Evolutionary conservation across 768 basidiomycete genomes (phyloP), one percentile per base, ranked within the genome.

Genomic region (Amylocystis lapponica): DNA sequence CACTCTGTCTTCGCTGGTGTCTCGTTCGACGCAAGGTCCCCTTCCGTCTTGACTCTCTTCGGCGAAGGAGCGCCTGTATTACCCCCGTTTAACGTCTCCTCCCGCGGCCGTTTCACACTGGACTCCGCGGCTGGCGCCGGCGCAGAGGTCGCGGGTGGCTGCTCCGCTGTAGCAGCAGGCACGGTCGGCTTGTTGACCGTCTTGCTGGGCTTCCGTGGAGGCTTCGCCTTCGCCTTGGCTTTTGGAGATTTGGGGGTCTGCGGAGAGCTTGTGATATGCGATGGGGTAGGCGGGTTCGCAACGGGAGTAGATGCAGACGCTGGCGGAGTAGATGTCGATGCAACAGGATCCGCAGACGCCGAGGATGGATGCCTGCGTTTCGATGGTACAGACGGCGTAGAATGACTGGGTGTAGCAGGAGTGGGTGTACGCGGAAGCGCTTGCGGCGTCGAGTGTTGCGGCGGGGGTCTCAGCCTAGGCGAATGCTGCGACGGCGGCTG

Each of bases 191-290:
- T 45, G n/a, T 66, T 53, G 25, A 30, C 44, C 13, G 48, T n/a
- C 13, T 52, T 42, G 2, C 23, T 12, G 10, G n/a, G 39, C 13
- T 30, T 27, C 9, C 4, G 43, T 55, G 74, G 80, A 13, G 69
- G 43, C 61, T 77, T 84, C n/a, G 69, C 32, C 13, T 62, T 41
- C 1, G 67, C 55, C 58, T 78, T 86, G 40, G 59, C 59, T 55
- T 80, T 84, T 0, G 86, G 86, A 4, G 86, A 87, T 60, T 81
- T 87, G 1, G 83, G 76, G 4, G 72, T 73, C 53, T 76, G 76
- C 1, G 85, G 84, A 9, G 83, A 84, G 26, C 74, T 69, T 20
- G 70, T 69, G 8, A 53, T 39, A 22, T 57, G 59, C 25, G 60
- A 60, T 12, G 71, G 69, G 14, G 70, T 70, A 5, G 62, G 53